Conservation (phyloP, 2,329 filamentous ascomycete genomes). For the Neophaeococcomyces aloes region DNA sequence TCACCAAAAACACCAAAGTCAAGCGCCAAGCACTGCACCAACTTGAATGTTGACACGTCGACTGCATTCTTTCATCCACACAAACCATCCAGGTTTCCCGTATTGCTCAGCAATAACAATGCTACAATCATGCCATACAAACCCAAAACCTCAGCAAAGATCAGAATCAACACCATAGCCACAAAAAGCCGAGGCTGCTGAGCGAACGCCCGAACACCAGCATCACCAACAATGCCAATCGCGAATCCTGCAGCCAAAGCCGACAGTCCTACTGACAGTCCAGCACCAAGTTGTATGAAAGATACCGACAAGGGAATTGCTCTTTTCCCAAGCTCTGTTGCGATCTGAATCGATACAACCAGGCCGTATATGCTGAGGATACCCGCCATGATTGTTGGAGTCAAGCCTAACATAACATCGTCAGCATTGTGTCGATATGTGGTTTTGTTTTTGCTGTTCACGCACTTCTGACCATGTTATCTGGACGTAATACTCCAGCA, state of each 20-base stretch:
- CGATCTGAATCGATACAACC: constrained; percentile 78
- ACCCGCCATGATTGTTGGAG: constrained; percentile 99
- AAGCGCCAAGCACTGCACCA: too few relatives aligned
- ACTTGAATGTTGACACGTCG: too few relatives aligned
- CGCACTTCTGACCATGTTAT: constrained; percentile 31
- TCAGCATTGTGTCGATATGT: not conserved
- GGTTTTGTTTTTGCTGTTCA: not conserved
- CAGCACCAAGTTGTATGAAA: constrained; percentile 76
- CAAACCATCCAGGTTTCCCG: not conserved
- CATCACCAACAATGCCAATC: constrained; percentile 66
- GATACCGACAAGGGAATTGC: constrained; percentile 60
- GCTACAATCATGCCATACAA: constrained; percentile 98
- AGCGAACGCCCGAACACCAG: constrained; percentile 42
- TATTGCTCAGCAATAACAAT: constrained; percentile 61
- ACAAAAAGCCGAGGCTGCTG: constrained; percentile 52
- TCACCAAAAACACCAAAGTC: too few relatives aligned
- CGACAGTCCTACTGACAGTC: constrained; percentile 69
- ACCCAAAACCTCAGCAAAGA: constrained; percentile 99
- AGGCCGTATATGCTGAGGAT: constrained; percentile 99
- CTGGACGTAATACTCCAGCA: constrained; percentile 93
- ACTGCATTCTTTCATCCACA: constrained; percentile 4
- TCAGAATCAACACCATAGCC: constrained; percentile 97
- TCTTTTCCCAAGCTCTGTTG: constrained; percentile 42
- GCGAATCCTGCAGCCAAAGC: constrained; percentile 75
- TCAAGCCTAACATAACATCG: constrained; percentile 37